Conservation (phyloP, 148 eudicot genomes). For the Amaranthus cruentus region DNA sequence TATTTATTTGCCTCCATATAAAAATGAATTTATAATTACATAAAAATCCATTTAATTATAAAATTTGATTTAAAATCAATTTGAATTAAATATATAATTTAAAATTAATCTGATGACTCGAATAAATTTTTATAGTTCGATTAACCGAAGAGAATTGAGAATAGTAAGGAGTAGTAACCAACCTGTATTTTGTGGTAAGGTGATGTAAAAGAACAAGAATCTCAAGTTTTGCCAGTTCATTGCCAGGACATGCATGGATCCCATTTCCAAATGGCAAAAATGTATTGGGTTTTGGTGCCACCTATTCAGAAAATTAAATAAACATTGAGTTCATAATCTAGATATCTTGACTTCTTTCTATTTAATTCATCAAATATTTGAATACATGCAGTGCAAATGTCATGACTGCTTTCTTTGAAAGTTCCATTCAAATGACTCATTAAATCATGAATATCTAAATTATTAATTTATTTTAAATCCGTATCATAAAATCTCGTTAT, state of each 20-base stretch:
- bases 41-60: neutral
- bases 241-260: constrained; percentile 67
- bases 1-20: no score
- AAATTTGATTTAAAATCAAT: neutral
- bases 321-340: constrained; percentile 5
- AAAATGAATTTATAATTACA: no score
- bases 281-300: constrained; percentile 60
- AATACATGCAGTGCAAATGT: neutral
- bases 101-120: neutral
- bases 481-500: no score
- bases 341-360: neutral
- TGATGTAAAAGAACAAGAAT: constrained; percentile 60
- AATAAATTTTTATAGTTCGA: neutral
- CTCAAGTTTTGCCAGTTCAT: constrained; percentile 72
- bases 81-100: no score
- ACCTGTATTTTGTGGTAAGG: constrained; percentile 63
- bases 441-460: no score
- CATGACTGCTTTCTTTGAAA: neutral
- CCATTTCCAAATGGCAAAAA: constrained; percentile 74
- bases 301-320: constrained; percentile 22
- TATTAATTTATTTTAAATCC: no score
- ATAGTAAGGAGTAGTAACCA: neutral
- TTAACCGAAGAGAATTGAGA: neutral
- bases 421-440: no score
- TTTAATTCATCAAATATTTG: neutral